Base-by-base conservation (phyloP, 148 eudicot species). In the Dianthus caryophyllus region DNA sequence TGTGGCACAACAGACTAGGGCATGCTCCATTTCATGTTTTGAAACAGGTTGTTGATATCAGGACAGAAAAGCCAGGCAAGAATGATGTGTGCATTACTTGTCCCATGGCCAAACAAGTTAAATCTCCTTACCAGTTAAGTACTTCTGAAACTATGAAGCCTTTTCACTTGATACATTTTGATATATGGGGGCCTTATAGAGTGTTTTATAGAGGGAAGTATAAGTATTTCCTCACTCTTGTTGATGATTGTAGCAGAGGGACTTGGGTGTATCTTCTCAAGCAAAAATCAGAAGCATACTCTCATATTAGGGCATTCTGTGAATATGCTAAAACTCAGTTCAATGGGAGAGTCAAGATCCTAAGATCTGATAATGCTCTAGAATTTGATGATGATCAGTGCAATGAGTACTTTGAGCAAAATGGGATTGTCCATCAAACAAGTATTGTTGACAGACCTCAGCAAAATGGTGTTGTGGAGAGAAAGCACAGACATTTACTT, bases 161-260 rank as follows among this genome's bases (percentile, higher is more conserved):
- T 0, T 66, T 67, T 67, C 51, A 67, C 5, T 41, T 56, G 7
- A 53, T 67, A 7, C 61, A 67, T 24, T 67, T 33, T 39, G 71
- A 38, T 54, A 15, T 67, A 6, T 67, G 63, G 71, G 63, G 71
- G 6, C 63, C 63, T 0, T 68, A 68, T 25, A 2, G 14, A 1
- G 10, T 44, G 17, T 7, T 0, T n/a, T 24, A 4, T 36, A 2
- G 31, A 1, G 33, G 39, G n/a, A 57, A 57, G 1, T 33, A 55
- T 0, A 26, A 25, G 1, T 59, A 69, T 30, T 69, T 69, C 27
- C 20, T 69, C 2, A 69, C 65, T 0, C 20, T 69, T 0, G 56
- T 69, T 20, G 72, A 59, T 38, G 65, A 69, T 15, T 20, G 9
- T 13, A 44, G 56, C 6, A 64, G 43, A 1, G 55, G 44, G 14